Conservation (phyloP, 768 basidiomycete species). For the Tulasnella sp. region DNA sequence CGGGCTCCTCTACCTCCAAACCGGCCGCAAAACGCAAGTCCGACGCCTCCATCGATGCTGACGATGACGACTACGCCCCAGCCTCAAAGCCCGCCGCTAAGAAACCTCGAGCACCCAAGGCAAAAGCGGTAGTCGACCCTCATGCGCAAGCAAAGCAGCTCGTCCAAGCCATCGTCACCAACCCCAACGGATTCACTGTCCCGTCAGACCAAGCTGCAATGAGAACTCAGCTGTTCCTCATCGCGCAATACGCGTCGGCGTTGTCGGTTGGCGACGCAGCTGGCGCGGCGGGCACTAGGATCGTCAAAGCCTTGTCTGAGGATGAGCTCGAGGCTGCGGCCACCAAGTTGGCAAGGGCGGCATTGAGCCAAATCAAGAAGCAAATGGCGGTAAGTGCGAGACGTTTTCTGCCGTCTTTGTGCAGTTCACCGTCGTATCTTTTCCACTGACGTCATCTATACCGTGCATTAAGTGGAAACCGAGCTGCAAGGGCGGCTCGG, state of each 20-base stretch:
- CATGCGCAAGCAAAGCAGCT: slow-evolving; percentile 12
- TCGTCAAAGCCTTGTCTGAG: neutral
- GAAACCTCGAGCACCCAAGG: slow-evolving; percentile 14
- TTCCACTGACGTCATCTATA: neutral
- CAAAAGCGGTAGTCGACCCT: neutral
- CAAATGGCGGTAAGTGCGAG: neutral
- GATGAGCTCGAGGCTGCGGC: neutral
- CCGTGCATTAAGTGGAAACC: neutral
- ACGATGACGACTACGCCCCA: neutral
- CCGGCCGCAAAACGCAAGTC: slow-evolving; percentile 16
- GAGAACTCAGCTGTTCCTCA: neutral
- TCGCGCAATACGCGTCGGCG: slow-evolving; percentile 20
- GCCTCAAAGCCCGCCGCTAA: neutral
- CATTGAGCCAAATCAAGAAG: neutral
- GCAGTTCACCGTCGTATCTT: neutral
- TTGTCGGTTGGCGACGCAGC: neutral
- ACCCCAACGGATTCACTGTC: slow-evolving; percentile 2
- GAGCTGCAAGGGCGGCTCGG: slow-evolving; percentile 16
- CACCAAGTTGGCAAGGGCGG: neutral
- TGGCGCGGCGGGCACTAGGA: neutral
- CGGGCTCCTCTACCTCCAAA: neutral
- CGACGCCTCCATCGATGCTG: neutral
- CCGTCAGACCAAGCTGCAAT: slow-evolving; percentile 43
- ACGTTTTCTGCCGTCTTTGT: neutral
- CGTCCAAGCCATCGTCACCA: neutral